Conservation (phyloP, 1,284 basidiomycete species). For the Leccinum cinnamomeum region DNA sequence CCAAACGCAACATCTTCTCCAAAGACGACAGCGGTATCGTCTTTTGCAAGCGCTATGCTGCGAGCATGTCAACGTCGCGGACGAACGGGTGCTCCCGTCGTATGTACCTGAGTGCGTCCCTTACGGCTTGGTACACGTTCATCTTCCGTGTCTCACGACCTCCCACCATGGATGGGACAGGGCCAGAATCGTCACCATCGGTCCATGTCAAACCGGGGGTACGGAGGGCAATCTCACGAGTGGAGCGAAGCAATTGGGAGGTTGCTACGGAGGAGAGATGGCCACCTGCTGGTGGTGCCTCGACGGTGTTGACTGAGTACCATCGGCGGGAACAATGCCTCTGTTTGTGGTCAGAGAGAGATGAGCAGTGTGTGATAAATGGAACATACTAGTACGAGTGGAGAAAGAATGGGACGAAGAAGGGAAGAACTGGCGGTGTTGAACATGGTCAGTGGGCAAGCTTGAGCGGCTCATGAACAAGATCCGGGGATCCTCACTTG, state of each 20-base stretch:
- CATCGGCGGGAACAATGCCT: constrained; percentile 34
- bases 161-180: constrained; percentile 53
- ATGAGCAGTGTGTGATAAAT: neutral
- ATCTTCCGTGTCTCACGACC: constrained; percentile 86
- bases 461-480: constrained; percentile 15
- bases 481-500: constrained; percentile 27
- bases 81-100: constrained; percentile 9
- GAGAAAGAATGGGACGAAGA: constrained; percentile 20
- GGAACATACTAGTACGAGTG: constrained; percentile 20
- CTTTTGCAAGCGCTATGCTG: constrained; percentile 80
- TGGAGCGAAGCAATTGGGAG: constrained; percentile 59
- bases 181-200: constrained; percentile 53
- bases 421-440: constrained; percentile 7
- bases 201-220: constrained; percentile 72
- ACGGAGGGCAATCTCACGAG: constrained; percentile 67
- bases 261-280: constrained; percentile 67
- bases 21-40: constrained; percentile 86
- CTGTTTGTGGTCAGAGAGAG: constrained; percentile 6
- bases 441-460: constrained; percentile 27
- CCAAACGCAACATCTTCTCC: constrained; percentile 95
- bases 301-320: constrained; percentile 43
- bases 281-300: constrained; percentile 72
- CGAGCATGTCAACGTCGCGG: constrained; percentile 4
- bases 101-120: constrained; percentile 78
- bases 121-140: constrained; percentile 89